phyloP scores from a whole-genome alignment of 2,329 filamentous ascomycete genomes.

The Volutella citrinella region DNA sequence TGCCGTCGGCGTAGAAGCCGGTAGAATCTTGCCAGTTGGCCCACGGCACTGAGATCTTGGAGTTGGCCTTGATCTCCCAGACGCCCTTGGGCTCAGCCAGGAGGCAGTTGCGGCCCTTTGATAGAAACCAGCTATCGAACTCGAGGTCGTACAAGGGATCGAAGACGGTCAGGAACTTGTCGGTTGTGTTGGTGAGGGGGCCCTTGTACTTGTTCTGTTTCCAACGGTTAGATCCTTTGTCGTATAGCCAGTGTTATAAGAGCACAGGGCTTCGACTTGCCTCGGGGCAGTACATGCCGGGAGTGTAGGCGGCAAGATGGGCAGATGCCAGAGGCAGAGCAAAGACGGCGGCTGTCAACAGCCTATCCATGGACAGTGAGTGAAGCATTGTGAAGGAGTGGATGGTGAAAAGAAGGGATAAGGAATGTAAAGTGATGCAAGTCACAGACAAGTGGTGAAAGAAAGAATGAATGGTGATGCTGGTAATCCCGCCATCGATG shows the following conservation, averaged over 20 bases:
- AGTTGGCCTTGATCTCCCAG: constrained; percentile 7
- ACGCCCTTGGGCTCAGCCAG: constrained; percentile 7
- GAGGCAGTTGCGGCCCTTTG: constrained; percentile 8
- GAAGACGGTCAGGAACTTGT: constrained; percentile 1
- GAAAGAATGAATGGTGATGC: too few relatives aligned
- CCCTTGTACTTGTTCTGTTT: constrained; percentile 6
- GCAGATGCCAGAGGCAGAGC: constrained; percentile 4
- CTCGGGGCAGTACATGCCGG: constrained; percentile 8
- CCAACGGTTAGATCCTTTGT: neutral
- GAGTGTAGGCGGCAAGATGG: constrained; percentile 7
- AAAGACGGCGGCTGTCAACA: constrained; percentile 5
- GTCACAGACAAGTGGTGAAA: too few relatives aligned
- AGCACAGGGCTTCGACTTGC: neutral
- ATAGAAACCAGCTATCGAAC: constrained; percentile 11
- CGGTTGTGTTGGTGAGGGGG: constrained; percentile 3
- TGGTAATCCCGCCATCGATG: too few relatives aligned
- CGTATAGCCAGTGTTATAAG: neutral
- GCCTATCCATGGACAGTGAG: constrained; percentile 1
- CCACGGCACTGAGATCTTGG: constrained; percentile 5
- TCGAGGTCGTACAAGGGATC: constrained; percentile 5
- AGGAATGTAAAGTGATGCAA: too few relatives aligned
- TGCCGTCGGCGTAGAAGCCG: constrained; percentile 7
- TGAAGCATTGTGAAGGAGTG: constrained; percentile 4
- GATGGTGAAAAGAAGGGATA: too few relatives aligned
- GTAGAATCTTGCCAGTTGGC: constrained; percentile 7